Conservation (phyloP, 371 early-diverging fungal genomes). For the Nosema bombycis region DNA sequence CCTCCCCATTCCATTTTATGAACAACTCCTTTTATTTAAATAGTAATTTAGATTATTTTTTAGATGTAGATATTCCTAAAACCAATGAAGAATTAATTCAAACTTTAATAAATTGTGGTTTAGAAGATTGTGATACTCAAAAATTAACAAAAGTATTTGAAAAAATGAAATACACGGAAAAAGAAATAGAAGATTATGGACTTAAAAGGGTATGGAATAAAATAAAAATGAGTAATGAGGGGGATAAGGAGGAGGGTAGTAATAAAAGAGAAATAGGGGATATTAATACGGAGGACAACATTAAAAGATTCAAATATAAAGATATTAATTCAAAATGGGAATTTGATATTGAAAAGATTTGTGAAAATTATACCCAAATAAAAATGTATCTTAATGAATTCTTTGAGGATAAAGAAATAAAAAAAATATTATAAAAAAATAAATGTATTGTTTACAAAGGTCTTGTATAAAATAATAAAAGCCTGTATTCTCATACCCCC, state of each 20-base stretch:
- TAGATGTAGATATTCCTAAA: neutral
- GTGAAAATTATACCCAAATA: neutral
- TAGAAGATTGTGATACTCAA: neutral
- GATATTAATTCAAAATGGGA: neutral
- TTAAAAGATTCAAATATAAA: neutral
- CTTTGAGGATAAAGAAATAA: neutral
- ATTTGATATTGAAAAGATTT: constrained; percentile 5
- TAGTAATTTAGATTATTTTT: neutral
- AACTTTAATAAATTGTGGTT: no score
- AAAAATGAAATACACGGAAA: neutral
- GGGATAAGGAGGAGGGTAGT: neutral
- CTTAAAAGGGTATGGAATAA: neutral
- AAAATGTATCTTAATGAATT: neutral
- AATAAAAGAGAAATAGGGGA: constrained; percentile 29
- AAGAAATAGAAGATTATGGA: neutral
- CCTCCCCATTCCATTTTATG: neutral
- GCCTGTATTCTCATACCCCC: neutral
- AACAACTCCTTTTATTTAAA: neutral
- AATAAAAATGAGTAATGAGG: constrained; percentile 19
- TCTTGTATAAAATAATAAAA: neutral
- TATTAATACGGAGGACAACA: neutral
- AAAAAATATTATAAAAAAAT: neutral
- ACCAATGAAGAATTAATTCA: neutral
- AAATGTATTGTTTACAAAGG: neutral
- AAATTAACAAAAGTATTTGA: neutral